These are phyloP conservation scores for Theileria parva DNA, from an alignment of 169 alveolate genomes.

Conservation along the genomic window DNA sequence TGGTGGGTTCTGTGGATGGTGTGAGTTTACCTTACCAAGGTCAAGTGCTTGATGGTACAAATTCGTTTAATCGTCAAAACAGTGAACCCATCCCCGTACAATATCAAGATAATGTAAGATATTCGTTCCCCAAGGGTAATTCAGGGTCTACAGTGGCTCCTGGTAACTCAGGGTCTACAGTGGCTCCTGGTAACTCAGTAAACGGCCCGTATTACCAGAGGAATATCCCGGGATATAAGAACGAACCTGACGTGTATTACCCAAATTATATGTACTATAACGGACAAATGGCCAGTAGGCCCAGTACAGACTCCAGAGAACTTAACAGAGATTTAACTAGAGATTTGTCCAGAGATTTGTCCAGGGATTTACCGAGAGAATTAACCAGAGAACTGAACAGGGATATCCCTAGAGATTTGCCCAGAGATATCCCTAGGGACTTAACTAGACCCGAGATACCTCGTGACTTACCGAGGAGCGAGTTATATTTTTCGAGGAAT, in stretches of 20 bases:
- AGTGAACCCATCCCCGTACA: background rate
- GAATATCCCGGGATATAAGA: background rate
- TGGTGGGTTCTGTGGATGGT: background rate
- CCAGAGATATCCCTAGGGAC: too few species aligned
- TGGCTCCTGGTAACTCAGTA: background rate
- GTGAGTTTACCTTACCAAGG: background rate
- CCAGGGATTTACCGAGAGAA: too few species aligned
- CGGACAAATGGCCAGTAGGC: background rate
- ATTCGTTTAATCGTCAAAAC: background rate
- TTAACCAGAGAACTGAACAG: too few species aligned
- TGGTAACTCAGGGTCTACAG: too few species aligned
- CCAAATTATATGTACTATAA: background rate
- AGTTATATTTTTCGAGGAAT: background rate
- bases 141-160: too few species aligned
- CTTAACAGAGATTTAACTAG: background rate
- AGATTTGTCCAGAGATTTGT: too few species aligned
- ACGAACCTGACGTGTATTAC: background rate
- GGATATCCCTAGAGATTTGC: too few species aligned
- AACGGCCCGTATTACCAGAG: background rate
- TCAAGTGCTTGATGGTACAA: background rate
- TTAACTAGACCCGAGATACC: too few species aligned
- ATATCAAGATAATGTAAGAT: background rate
- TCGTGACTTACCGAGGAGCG: background rate
- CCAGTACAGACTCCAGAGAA: background rate
- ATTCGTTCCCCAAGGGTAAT: too few species aligned